Base-by-base conservation (phyloP, 2,329 filamentous ascomycete species). In the Xylariaceae sp. region DNA sequence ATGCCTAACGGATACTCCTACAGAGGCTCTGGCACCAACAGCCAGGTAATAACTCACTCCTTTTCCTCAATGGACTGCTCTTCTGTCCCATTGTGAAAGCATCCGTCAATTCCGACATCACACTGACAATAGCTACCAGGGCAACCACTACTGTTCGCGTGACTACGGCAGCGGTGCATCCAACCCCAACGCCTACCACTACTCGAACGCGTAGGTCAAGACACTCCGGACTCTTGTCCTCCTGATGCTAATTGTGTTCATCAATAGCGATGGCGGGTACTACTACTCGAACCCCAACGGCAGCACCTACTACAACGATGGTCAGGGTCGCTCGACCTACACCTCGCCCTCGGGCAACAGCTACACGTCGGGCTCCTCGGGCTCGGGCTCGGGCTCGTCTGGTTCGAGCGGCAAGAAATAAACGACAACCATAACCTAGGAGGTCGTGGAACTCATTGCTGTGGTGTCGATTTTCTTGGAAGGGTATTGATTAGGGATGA, bases 201-300 rank as follows among this genome's bases (percentile, higher is more conserved):
- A 88, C 71, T 88, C 84, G 55, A 89, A 89, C 77, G 69, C 60
- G 81, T 83, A 70, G 64, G 78, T 71, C n/a, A n/a, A n/a, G n/a
- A n/a, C n/a, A n/a, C n/a, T n/a, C n/a, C n/a, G n/a, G n/a, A n/a
- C n/a, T n/a, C n/a, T n/a, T 13, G 17, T 55, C 62, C 8, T 47
- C n/a, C 34, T 34, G 3, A 49, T n/a, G n/a, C n/a, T n/a, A n/a
- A n/a, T n/a, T n/a, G n/a, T n/a, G n/a, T n/a, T n/a, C n/a, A n/a
- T n/a, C n/a, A n/a, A n/a, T n/a, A n/a, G n/a, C n/a, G n/a, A 89
- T 66, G 85, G 86, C 44, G 88, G 85, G 1, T 90, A 90, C 78
- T 89, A 90, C 76, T 90, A 89, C 75, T 82, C 80, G 70, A 90
- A 89, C 74, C 74, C 85, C 51, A 81, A 88, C 63, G 85, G 85